Evolutionary conservation across 2,329 filamentous ascomycete species (phyloP), one percentile per base, ranked within the genome.

Genomic region (Neopestalotiopsis sp.): DNA sequence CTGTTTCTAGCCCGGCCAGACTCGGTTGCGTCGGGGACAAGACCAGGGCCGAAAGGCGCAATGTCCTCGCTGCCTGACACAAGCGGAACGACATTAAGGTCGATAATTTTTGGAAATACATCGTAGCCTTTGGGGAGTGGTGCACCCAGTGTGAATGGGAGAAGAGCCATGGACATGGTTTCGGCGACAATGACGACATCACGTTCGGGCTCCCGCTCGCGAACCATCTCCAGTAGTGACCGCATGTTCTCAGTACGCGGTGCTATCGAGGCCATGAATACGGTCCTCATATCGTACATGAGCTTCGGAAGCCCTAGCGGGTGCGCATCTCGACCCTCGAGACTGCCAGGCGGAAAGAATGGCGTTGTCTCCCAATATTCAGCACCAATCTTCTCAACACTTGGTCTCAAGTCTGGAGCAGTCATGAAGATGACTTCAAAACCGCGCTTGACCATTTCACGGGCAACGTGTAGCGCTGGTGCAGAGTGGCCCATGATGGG

Each of bases 111-210:
- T 12, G 52, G 73, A 72, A 61, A 71, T 64, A 60, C 71, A 72
- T 58, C 69, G 69, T 62, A 79, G 60, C 59, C 79, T 71, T 20
- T 72, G 65, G 60, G 77, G 72, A 72, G 66, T 1, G 75, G 72
- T 3, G 72, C 57, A 0, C 77, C 77, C 7, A 72, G 65, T 1
- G 68, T 72, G 40, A 77, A 76, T 1, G 79, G 79, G 17, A 78
- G 59, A 17, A 74, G 67, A 1, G 78, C 78, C 63, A 73, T 70
- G 52, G 78, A 77, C 3, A 74, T 62, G 10, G 73, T 68, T 52
- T 82, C 81, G 64, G 72, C 74, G 9, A 82, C 49, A 24, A 78
- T 73, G 4, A 82, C 73, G 38, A 82, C 75, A 9, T 78, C 75
- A 40, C 77, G 74, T 1, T 60, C 63, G 4, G 75, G 73, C 20